Conservation (phyloP, 768 basidiomycete genomes). For the Termitomyces sp. region DNA sequence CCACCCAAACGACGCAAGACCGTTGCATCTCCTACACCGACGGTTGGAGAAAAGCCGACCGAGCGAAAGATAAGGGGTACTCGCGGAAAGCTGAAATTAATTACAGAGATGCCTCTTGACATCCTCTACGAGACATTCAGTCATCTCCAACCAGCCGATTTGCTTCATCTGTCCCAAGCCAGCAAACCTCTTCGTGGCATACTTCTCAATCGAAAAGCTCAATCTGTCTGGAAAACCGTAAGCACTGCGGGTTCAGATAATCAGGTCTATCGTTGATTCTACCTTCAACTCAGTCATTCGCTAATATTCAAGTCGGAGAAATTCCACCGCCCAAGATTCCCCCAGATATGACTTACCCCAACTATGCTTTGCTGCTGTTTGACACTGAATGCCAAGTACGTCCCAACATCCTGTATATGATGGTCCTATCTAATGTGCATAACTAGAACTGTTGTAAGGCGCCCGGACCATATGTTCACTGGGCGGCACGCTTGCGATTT, state of each 20-base stretch:
- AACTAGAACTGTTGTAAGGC: not conserved
- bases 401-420: not conserved
- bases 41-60: not conserved
- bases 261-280: not conserved
- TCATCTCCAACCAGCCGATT: constrained; percentile 32
- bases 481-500: constrained; percentile 12
- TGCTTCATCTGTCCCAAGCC: constrained; percentile 35
- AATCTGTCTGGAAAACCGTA: constrained; percentile 31
- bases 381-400: constrained; percentile 29
- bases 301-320: constrained; percentile 6
- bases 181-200: constrained; percentile 31
- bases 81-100: constrained; percentile 21
- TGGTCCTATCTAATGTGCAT: not conserved
- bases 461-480: constrained; percentile 8
- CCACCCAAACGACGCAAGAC: not conserved
- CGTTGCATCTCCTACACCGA: not conserved
- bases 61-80: constrained; percentile 13
- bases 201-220: constrained; percentile 21
- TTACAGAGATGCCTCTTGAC: constrained; percentile 32
- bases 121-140: constrained; percentile 35
- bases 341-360: constrained; percentile 24
- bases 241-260: not conserved
- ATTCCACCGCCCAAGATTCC: constrained; percentile 24
- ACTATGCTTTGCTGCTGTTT: constrained; percentile 35
- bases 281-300: constrained; percentile 17